These are phyloP conservation scores for Closterium sp. DNA, from an alignment of 139 green algal species.

Conservation along the genomic window DNA sequence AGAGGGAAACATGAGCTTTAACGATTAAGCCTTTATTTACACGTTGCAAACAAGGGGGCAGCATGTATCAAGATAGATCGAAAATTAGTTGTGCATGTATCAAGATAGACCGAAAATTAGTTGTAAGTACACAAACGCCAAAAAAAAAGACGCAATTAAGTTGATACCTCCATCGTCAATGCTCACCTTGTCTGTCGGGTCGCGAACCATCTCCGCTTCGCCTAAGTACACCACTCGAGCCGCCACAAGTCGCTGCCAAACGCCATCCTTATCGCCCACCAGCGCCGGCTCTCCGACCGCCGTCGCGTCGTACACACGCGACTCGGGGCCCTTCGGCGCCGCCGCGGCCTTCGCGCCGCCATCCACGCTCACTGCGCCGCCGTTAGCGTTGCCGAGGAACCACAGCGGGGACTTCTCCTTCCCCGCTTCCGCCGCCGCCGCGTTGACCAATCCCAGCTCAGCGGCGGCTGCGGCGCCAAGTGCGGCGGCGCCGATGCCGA, in stretches of 20 bases:
- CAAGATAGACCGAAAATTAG: too few species aligned
- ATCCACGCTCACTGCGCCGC: not conserved
- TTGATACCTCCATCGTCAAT: not conserved
- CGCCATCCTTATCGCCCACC: constrained; percentile 8
- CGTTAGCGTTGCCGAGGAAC: not conserved
- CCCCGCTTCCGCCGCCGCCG: not conserved
- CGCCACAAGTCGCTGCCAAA: constrained; percentile 11
- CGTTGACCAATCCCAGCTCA: not conserved
- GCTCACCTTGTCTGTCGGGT: constrained; percentile 38
- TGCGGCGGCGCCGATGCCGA: not conserved
- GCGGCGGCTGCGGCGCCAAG: not conserved
- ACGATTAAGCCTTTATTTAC: not conserved
- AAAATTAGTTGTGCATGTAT: too few species aligned
- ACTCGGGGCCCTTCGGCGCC: not conserved
- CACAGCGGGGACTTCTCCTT: not conserved
- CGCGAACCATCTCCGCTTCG: constrained; percentile 30
- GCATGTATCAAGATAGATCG: not conserved
- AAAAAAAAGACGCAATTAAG: too few species aligned
- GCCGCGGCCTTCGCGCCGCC: not conserved
- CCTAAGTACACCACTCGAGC: constrained; percentile 38
- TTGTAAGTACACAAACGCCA: too few species aligned
- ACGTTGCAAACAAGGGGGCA: not conserved
- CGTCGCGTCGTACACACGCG: constrained; percentile 42
- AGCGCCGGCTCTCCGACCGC: constrained; percentile 18
- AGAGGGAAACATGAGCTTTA: not conserved